Evolutionary conservation across 2,329 filamentous ascomycete genomes (phyloP).

Genomic region (Ophiostoma angusticollis): DNA sequence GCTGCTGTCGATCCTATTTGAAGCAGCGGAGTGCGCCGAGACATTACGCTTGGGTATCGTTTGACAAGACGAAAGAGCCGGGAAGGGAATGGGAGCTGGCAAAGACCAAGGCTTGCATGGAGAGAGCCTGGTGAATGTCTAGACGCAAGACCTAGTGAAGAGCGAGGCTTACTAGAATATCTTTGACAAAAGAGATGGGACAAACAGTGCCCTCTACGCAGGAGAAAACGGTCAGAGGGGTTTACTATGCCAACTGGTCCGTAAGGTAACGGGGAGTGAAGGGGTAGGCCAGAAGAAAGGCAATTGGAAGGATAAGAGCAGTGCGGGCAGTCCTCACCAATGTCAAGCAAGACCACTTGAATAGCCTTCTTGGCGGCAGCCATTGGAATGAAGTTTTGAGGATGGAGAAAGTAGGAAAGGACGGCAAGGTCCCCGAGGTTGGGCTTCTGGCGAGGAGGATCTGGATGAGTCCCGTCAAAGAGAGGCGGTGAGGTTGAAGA

Average conservation of each 20-base stretch:
- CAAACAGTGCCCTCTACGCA: slow-evolving; percentile 70
- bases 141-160: too few relatives aligned
- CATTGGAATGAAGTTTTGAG: slow-evolving; percentile 5
- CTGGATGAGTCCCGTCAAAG: background rate
- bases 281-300: background rate
- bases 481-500: slow-evolving; percentile 6
- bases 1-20: slow-evolving; percentile 2
- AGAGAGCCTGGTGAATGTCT: background rate
- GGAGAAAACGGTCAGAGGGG: slow-evolving; percentile 4
- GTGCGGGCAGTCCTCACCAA: slow-evolving; percentile 31
- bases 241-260: slow-evolving; percentile 26
- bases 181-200: slow-evolving; percentile 74
- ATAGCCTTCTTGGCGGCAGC: slow-evolving; percentile 18
- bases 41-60: too few relatives aligned
- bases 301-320: background rate
- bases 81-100: background rate
- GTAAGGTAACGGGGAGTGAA: slow-evolving; percentile 21
- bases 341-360: slow-evolving; percentile 43
- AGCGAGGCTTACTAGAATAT: slow-evolving; percentile 60
- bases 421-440: slow-evolving; percentile 1
- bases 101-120: background rate
- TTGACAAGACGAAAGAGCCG: background rate
- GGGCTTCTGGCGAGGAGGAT: background rate
- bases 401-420: background rate
- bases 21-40: background rate